phyloP scores from a whole-genome alignment of 495 filamentous ascomycete species.

The Trichodelitschia bisporula region DNA sequence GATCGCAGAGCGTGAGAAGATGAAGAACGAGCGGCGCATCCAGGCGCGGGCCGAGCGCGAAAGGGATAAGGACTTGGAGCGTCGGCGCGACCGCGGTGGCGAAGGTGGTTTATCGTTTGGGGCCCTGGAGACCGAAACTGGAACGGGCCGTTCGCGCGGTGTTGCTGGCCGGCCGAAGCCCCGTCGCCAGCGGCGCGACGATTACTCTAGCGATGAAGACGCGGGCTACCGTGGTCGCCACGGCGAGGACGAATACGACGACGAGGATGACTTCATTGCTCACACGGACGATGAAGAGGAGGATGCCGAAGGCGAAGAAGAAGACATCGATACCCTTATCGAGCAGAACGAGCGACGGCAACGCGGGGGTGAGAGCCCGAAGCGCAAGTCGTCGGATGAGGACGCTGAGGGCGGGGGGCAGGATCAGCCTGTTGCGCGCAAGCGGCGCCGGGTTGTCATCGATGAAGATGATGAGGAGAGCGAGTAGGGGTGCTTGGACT shows the following conservation, averaged over 20 bases:
- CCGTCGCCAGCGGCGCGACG: constrained; percentile 8
- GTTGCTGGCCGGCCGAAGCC: constrained; percentile 17
- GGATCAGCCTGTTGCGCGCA: too few species aligned
- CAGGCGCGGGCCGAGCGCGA: constrained; percentile 24
- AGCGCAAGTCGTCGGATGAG: not conserved
- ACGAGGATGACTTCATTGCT: constrained; percentile 29
- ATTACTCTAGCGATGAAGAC: constrained; percentile 23
- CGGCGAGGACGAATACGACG: constrained; percentile 50
- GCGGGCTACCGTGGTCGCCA: constrained; percentile 33
- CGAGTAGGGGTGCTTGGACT: too few species aligned
- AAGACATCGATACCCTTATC: constrained; percentile 18
- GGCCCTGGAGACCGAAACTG: constrained; percentile 48
- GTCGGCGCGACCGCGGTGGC: constrained; percentile 16
- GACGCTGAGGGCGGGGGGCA: not conserved
- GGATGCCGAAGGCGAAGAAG: constrained; percentile 31
- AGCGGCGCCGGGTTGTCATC: not conserved
- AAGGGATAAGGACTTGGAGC: constrained; percentile 29
- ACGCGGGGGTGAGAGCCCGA: not conserved
- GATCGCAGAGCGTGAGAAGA: constrained; percentile 12
- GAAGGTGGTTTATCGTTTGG: constrained; percentile 42
- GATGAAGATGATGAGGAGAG: not conserved
- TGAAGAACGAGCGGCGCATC: constrained; percentile 6
- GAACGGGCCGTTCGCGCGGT: constrained; percentile 16
- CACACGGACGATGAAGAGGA: constrained; percentile 27
- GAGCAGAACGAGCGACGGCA: constrained; percentile 13